Base-by-base conservation (phyloP, 2,329 filamentous ascomycete genomes). In the Microsporum canis region DNA sequence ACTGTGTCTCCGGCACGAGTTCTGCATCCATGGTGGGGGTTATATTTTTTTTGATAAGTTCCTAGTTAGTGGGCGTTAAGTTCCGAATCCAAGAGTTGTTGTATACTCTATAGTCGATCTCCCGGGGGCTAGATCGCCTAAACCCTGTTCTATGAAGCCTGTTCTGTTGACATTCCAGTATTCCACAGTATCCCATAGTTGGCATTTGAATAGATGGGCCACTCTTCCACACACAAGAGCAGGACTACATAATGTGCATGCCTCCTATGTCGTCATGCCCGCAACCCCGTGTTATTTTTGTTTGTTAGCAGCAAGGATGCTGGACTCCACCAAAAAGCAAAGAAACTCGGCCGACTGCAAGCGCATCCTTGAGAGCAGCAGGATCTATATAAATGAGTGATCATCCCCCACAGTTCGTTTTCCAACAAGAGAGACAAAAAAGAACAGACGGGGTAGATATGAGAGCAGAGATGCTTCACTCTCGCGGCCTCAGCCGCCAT, bases 1-100 rank as follows among this genome's bases (percentile, higher is more conserved):
- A 86, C 66, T 81, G 82, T 61, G 88, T 87, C 65, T 87, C 83
- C 63, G 91, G 91, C 59, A 96, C 90, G 59, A 76, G 71, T 63
- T 76, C 74, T 64, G 71, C 64, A 38, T 72, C 66, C 73, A 76
- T 76, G n/a, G 55, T 17, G 57, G n/a, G 57, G 17, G 12, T 49
- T 59, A 6, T 31, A 6, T 29, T 17, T 47, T 47, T 51, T 29
- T 29, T 33, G n/a, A 12, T 53, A 31, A 29, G 10, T n/a, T n/a
- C n/a, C n/a, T 34, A 33, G 27, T 6, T 53, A 53, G n/a, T 53
- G 31, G n/a, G 29, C 10, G 29, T 29, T 3, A 31, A 47, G 29
- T 36, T 45, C 17, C 17, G 17, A 23, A 23, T 23, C 17, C 17
- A 23, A 23, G 45, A 27, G 57, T 36, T 5, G 34, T 43, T 43